phyloP scores from a whole-genome alignment of 495 filamentous ascomycete species.

The Podospora pseudocomata region DNA sequence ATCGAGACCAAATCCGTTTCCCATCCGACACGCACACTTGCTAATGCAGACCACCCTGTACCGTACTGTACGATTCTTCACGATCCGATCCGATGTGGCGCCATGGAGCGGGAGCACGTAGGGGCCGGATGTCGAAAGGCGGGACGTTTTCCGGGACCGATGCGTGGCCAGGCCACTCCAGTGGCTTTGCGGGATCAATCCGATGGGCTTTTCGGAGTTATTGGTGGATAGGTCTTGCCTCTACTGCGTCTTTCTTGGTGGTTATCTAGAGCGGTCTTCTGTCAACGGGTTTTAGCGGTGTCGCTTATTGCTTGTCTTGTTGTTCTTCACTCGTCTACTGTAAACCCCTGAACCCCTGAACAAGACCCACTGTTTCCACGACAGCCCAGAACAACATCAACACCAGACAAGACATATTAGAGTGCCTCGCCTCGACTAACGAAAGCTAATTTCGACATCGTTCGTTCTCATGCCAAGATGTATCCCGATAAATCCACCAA shows the following conservation, averaged over 20 bases:
- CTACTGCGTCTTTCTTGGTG: not conserved
- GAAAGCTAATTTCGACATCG: not conserved
- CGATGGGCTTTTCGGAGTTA: not conserved
- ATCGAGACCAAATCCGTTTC: not conserved
- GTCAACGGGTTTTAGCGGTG: constrained; percentile 2
- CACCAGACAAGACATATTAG: not conserved
- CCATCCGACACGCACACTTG: not conserved
- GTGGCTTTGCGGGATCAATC: not conserved
- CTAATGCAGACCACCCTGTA: not conserved
- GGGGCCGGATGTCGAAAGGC: not conserved
- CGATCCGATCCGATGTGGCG: constrained; percentile 7
- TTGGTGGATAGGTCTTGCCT: not conserved
- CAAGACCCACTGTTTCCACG: not conserved
- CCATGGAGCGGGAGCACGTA: not conserved
- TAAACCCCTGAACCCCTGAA: constrained; percentile 3
- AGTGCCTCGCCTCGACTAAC: not conserved
- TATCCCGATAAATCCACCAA: not conserved
- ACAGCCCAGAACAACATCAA: not conserved
- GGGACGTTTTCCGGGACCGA: not conserved
- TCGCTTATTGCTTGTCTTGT: not conserved
- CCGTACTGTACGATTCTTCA: constrained; percentile 1
- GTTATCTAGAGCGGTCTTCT: not conserved
- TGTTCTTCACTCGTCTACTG: not conserved
- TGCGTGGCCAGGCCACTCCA: not conserved
- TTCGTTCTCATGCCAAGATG: not conserved